A percentile compares a stretch with the other conserved stretches of the same genome.
Evolutionary conservation across 2,329 filamentous ascomycete genomes (phyloP).

Genomic region (Botrytis hyacinthi): DNA sequence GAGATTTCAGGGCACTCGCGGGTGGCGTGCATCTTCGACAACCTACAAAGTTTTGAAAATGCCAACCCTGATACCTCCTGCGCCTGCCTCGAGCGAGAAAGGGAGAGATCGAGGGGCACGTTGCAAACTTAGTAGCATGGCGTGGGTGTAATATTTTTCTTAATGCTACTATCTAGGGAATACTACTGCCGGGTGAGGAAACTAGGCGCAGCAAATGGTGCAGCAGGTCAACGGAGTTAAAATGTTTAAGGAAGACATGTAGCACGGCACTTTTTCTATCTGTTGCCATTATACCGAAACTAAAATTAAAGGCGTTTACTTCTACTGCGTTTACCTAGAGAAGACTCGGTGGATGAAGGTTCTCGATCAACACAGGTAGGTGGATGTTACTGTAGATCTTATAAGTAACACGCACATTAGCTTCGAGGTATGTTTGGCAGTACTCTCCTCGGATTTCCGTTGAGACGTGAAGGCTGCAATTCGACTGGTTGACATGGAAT

Average conservation of each 20-base stretch:
- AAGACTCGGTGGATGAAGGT: neutral
- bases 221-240: conserved; percentile 6
- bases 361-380: neutral
- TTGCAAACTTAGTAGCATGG: conserved; percentile 5
- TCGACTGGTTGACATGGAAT: neutral
- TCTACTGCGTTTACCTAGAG: neutral
- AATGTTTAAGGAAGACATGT: conserved; percentile 2
- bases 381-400: neutral
- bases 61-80: neutral
- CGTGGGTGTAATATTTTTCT: conserved; percentile 3
- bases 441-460: neutral
- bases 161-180: conserved; percentile 14
- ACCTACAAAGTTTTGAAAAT: neutral
- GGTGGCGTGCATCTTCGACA: neutral
- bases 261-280: conserved; percentile 11
- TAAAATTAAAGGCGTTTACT: conserved; percentile 12
- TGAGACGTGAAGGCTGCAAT: neutral
- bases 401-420: neutral
- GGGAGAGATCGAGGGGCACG: neutral
- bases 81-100: conserved; percentile 5
- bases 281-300: conserved; percentile 5
- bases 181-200: neutral
- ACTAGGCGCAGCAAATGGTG: conserved; percentile 6
- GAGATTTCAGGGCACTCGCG: neutral
- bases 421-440: neutral